Percentiles rank a stretch among this genome's conserved stretches.
Conservation (phyloP, 2,329 filamentous ascomycete species). For the Hypoxylon rubiginosum region DNA sequence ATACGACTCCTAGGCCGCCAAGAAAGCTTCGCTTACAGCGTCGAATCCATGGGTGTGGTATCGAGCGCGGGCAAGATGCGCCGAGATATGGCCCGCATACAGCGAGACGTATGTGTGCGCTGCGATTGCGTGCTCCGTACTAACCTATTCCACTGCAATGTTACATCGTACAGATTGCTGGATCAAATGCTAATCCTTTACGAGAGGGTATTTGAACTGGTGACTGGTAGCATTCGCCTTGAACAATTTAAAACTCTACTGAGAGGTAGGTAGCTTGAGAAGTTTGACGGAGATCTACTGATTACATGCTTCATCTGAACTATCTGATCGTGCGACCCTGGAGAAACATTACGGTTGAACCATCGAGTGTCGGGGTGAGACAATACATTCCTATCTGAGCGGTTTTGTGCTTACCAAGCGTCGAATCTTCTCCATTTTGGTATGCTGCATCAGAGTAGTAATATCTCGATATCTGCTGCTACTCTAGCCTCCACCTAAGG, state of each 20-base stretch:
- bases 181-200: neutral
- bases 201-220: neutral
- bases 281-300: neutral
- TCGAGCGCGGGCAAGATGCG: constrained; percentile 12
- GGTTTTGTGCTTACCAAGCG: constrained; percentile 5
- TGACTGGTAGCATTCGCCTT: neutral
- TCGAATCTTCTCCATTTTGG: neutral
- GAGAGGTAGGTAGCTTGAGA: neutral
- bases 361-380: neutral
- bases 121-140: constrained; percentile 39
- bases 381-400: neutral
- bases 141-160: constrained; percentile 22
- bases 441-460: constrained; percentile 4
- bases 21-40: neutral
- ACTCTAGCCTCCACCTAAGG: no score
- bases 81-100: constrained; percentile 18
- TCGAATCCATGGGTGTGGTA: constrained; percentile 2
- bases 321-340: neutral
- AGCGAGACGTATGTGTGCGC: constrained; percentile 29
- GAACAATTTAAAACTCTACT: neutral
- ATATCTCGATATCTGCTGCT: neutral
- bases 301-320: neutral
- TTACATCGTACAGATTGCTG: constrained; percentile 8
- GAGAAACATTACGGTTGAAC: neutral
- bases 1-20: neutral